These are phyloP conservation scores for Acacia concinna DNA, from an alignment of 331 rosid genomes.

Conservation along the genomic window DNA sequence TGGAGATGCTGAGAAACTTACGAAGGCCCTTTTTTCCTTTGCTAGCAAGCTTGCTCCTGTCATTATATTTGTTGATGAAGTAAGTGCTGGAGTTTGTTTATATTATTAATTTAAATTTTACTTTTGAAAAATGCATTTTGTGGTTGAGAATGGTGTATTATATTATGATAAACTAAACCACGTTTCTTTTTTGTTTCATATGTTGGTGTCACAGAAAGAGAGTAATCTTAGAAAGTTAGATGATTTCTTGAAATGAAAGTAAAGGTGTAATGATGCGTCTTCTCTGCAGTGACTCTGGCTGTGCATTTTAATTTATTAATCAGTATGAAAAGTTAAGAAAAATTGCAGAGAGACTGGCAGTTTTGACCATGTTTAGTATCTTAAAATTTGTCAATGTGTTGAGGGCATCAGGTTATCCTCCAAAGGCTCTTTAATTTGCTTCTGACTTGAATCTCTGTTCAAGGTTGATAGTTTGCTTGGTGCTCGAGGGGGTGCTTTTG, in stretches of 20 bases:
- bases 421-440: constrained; percentile 5
- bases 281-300: neutral
- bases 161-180: neutral
- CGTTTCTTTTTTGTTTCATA: neutral
- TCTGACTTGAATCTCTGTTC: constrained; percentile 25
- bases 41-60: constrained; percentile 98
- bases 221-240: neutral
- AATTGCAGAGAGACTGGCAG: neutral
- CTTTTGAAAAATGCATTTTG: neutral
- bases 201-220: neutral
- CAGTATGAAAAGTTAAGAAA: neutral
- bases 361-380: neutral
- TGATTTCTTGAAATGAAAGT: neutral
- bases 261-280: neutral
- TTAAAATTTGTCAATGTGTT: neutral
- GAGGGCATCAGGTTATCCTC: constrained; percentile 3
- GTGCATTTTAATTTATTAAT: constrained; percentile 4
- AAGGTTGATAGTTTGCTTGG: constrained; percentile 99
- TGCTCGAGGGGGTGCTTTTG: constrained; percentile 97
- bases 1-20: constrained; percentile 97
- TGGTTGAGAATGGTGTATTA: neutral
- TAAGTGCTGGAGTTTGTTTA: constrained; percentile 34
- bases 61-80: constrained; percentile 96
- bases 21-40: constrained; percentile 95
- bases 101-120: constrained; percentile 3